Evolutionary conservation across 2,329 filamentous ascomycete genomes (phyloP).

Genomic region (Mycosphaerella sp.): DNA sequence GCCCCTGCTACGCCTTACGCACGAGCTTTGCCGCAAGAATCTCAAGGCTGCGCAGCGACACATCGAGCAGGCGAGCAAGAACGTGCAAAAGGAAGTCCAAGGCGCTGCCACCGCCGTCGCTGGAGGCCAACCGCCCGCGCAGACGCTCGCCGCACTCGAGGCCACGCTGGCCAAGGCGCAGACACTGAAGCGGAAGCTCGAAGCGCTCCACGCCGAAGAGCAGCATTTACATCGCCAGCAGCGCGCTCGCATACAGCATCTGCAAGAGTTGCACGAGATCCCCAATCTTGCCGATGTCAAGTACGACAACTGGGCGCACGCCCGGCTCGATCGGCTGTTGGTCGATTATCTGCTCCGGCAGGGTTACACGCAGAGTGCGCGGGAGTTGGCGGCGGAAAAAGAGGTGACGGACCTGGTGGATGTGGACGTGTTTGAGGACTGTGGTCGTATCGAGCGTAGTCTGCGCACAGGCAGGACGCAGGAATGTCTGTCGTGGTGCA

Average conservation of each 20-base stretch:
- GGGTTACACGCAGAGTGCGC: conserved; percentile 73
- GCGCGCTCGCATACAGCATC: conserved; percentile 68
- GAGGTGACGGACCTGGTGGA: conserved; percentile 77
- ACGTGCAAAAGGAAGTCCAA: conserved; percentile 53
- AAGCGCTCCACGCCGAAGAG: conserved; percentile 71
- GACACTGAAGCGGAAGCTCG: conserved; percentile 80
- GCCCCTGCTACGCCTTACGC: conserved; percentile 83
- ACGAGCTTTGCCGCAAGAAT: conserved; percentile 88
- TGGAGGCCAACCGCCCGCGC: conserved; percentile 50
- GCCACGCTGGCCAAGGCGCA: conserved; percentile 79
- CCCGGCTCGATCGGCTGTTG: conserved; percentile 72
- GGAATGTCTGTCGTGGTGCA: conserved; percentile 83
- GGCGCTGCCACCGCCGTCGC: conserved; percentile 45
- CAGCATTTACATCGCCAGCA: conserved; percentile 66
- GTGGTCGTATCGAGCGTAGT: conserved; percentile 69
- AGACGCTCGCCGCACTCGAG: conserved; percentile 75
- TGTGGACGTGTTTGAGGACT: conserved; percentile 77
- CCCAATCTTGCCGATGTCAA: conserved; percentile 80
- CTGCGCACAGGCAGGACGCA: conserved; percentile 61
- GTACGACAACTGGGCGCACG: conserved; percentile 84
- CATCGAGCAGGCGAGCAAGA: conserved; percentile 64
- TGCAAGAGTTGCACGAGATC: conserved; percentile 74
- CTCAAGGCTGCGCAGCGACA: conserved; percentile 78
- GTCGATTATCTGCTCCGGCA: conserved; percentile 88
- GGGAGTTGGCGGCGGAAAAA: conserved; percentile 65